Conservation (phyloP, 1,284 basidiomycete species). For the Ustanciosporium gigantosporum region DNA sequence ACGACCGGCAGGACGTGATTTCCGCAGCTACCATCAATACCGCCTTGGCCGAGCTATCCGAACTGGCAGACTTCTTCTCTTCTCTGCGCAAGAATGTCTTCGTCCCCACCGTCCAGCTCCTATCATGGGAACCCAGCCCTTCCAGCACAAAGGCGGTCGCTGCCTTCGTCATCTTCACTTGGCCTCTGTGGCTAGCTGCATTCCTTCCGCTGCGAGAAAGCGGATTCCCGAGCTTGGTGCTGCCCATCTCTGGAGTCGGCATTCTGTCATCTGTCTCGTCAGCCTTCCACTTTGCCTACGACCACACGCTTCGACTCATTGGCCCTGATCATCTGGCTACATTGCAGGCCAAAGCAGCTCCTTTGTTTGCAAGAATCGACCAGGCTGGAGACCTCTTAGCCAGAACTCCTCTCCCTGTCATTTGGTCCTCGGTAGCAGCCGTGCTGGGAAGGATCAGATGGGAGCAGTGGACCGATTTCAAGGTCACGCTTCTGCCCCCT, state of each 20-base stretch:
- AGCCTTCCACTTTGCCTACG: slow-evolving; percentile 4
- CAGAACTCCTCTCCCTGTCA: slow-evolving; percentile 11
- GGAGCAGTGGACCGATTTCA: slow-evolving; percentile 29
- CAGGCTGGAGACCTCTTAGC: slow-evolving; percentile 5
- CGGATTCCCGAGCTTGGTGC: slow-evolving; percentile 26
- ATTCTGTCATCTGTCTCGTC: slow-evolving; percentile 4
- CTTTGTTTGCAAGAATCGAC: slow-evolving; percentile 8
- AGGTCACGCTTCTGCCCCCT: slow-evolving; percentile 46
- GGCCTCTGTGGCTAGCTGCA: slow-evolving; percentile 54
- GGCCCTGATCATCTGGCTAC: slow-evolving; percentile 9
- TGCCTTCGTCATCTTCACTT: slow-evolving; percentile 51
- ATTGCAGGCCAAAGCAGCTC: slow-evolving; percentile 12
- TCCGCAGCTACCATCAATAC: slow-evolving; percentile 41
- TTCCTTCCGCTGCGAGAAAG: slow-evolving; percentile 41
- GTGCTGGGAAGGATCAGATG: slow-evolving; percentile 4
- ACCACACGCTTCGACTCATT: slow-evolving; percentile 12
- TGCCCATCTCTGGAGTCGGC: slow-evolving; percentile 26
- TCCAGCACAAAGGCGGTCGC: slow-evolving; percentile 37
- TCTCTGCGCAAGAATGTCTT: slow-evolving; percentile 32
- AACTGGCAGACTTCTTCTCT: slow-evolving; percentile 54
- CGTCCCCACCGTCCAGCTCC: slow-evolving; percentile 31
- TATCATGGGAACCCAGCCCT: slow-evolving; percentile 45
- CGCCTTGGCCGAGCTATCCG: slow-evolving; percentile 46
- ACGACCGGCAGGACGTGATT: slow-evolving; percentile 24
- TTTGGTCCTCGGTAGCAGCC: slow-evolving; percentile 1